Base-by-base conservation (phyloP, 2,329 filamentous ascomycete species). In the Aspergillus amoenus region DNA sequence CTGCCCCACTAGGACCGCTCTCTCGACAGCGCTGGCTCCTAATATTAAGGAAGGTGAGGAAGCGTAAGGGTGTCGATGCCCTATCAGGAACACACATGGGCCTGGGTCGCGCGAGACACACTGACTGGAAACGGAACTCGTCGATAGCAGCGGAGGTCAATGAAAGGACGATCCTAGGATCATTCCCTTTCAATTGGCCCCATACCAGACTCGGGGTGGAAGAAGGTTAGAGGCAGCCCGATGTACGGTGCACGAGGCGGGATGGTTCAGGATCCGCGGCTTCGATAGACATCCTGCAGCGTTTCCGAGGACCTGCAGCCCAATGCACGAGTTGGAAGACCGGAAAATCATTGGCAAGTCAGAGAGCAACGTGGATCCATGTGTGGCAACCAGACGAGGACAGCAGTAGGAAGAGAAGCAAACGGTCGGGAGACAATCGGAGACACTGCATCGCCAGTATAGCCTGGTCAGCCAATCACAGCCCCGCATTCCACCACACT, bases 21-120 rank as follows among this genome's bases (percentile, higher is more conserved):
- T 42, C 52, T 53, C 45, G 24, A 47, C 50, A 59, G 56, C 39
- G 45, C 42, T 56, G 55, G 55, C 32, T 51, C 43, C 55, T 48
- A 62, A 56, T 15, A 55, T 45, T 56, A 55, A 56, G 49, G 48
- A 43, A 55, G 12, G 30, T 24, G 22, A 46, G 21, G 42, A 54
- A 42, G 42, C 40, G 47, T 13, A 44, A 55, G 45, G 39, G 47
- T 50, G 46, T 22, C 53, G 54, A 60, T 52, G 58, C 62, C 70
- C 70, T 72, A 73, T 73, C 71, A 73, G 54, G 52, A 49, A 42
- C 27, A 71, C 71, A 73, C 71, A 72, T 73, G 71, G 68, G 63
- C 61, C 52, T 22, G 47, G 56, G 34, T 24, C 17, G 50, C 52
- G 46, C 47, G 7, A 52, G 30, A 41, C 15, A 41, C 43, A 50